Conservation (phyloP, 148 eudicot species). For the Tetragonia tetragonoides region DNA sequence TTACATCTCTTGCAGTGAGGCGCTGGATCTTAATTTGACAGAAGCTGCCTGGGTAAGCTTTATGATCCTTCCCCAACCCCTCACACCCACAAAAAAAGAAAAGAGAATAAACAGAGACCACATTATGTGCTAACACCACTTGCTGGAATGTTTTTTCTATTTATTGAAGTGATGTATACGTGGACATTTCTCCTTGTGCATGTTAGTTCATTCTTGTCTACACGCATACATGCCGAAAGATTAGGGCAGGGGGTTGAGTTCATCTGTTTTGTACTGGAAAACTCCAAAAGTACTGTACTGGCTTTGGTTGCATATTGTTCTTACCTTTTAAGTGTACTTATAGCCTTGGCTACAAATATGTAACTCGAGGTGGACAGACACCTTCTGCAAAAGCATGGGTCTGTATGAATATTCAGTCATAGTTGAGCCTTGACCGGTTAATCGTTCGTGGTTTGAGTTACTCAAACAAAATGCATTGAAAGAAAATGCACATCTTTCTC, state of each 20-base stretch:
- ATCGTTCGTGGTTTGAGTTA: not conserved
- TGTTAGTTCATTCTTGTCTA: too few relatives aligned
- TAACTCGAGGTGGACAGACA: not conserved
- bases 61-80: not conserved
- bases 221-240: too few relatives aligned
- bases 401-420: not conserved
- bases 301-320: too few relatives aligned
- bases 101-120: not conserved
- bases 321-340: not conserved
- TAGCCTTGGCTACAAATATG: not conserved
- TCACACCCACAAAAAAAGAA: not conserved
- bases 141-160: too few relatives aligned
- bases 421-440: too few relatives aligned
- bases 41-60: constrained; percentile 94
- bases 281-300: too few relatives aligned
- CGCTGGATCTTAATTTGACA: constrained; percentile 77
- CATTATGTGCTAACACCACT: too few relatives aligned
- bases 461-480: not conserved
- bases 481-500: too few relatives aligned
- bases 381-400: not conserved
- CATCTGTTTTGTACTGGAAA: too few relatives aligned
- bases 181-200: too few relatives aligned
- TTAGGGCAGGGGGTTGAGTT: too few relatives aligned
- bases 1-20: constrained; percentile 61
- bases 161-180: too few relatives aligned